Evolutionary conservation across 2,329 filamentous ascomycete genomes (phyloP).

Genomic region (Purpureocillium lavendulum): DNA sequence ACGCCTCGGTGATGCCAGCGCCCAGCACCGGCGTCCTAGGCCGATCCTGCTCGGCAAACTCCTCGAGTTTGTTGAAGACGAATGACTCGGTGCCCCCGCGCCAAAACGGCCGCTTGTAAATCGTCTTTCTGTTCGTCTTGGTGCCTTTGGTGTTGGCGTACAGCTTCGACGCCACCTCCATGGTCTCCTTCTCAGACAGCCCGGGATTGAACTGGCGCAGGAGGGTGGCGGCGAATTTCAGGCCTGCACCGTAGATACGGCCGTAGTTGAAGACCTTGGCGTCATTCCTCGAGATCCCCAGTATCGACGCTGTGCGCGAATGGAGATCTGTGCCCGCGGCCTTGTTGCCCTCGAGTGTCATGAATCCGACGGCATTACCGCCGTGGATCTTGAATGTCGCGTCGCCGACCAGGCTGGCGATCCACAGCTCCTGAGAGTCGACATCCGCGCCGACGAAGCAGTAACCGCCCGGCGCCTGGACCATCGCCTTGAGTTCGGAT

Average conservation of each 20-base stretch:
- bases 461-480: conserved; percentile 83
- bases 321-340: conserved; percentile 89
- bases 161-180: conserved; percentile 65
- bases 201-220: conserved; percentile 88
- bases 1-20: conserved; percentile 89
- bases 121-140: conserved; percentile 65
- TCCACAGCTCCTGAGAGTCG: conserved; percentile 96
- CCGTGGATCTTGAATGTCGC: conserved; percentile 92
- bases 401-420: conserved; percentile 89
- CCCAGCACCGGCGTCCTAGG: conserved; percentile 88
- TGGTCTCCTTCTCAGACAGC: conserved; percentile 71
- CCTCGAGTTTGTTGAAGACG: conserved; percentile 96
- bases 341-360: conserved; percentile 96
- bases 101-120: conserved; percentile 80
- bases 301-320: conserved; percentile 82
- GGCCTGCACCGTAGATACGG: conserved; percentile 93
- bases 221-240: conserved; percentile 86
- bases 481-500: conserved; percentile 95
- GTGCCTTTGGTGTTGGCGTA: conserved; percentile 87
- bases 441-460: conserved; percentile 95
- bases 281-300: conserved; percentile 90
- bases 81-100: conserved; percentile 93
- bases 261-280: conserved; percentile 99
- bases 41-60: conserved; percentile 90
- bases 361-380: conserved; percentile 95